phyloP scores from a whole-genome alignment of 2,329 filamentous ascomycete genomes.

The Cytospora leucostoma region DNA sequence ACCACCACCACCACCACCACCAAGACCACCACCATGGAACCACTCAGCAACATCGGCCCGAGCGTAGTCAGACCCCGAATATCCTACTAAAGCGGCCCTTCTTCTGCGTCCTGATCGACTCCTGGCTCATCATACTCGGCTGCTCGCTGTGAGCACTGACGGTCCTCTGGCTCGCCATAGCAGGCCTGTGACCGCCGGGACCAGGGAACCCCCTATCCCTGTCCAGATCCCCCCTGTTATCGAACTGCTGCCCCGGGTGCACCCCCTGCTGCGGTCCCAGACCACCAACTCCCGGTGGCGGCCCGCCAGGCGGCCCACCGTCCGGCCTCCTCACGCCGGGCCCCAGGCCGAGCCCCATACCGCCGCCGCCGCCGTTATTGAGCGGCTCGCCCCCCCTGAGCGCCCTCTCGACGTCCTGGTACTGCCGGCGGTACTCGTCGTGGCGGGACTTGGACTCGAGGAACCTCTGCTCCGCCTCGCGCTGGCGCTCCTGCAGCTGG shows the following conservation, averaged over 20 bases:
- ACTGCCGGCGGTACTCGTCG: constrained; percentile 47
- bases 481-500: constrained; percentile 43
- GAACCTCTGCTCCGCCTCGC: constrained; percentile 44
- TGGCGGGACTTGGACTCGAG: constrained; percentile 47
- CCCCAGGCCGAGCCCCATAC: background rate
- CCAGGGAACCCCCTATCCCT: background rate
- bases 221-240: background rate
- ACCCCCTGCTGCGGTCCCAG: background rate
- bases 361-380: background rate
- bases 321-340: background rate
- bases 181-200: constrained; percentile 9
- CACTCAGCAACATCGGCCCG: background rate
- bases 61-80: constrained; percentile 20
- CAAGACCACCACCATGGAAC: background rate
- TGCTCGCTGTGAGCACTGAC: constrained; percentile 21
- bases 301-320: constrained; percentile 12
- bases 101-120: constrained; percentile 25
- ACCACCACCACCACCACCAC: background rate
- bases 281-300: constrained; percentile 9
- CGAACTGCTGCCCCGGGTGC: background rate
- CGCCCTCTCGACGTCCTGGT: constrained; percentile 44
- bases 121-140: constrained; percentile 26
- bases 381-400: constrained; percentile 38
- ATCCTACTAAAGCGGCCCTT: constrained; percentile 25
- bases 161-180: constrained; percentile 21